Evolutionary conservation across 352 stramenopile species (phyloP), one percentile per base, ranked within the genome.

Genomic region (Globisporangium perplexum): DNA sequence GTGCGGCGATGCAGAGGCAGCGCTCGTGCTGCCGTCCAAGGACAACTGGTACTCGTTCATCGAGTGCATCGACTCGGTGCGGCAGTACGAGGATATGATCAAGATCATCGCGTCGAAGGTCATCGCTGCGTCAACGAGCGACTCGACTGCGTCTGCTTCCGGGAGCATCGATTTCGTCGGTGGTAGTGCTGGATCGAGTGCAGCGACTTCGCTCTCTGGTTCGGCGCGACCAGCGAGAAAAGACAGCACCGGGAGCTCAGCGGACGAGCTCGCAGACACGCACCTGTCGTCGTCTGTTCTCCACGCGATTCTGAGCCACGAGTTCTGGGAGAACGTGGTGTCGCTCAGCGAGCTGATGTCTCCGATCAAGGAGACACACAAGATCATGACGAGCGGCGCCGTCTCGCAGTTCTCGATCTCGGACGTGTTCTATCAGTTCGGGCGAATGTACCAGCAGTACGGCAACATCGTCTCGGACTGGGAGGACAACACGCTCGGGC

Each of bases 1-100:
- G 47, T 88, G 80, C 49, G 80, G 74, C 23, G 80, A 91, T 43
- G 47, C 62, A n/a, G 74, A 87, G 46, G 77, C 76, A 30, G 39
- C 62, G 7, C 59, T 91, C 10, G 65, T 77, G 42, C 56, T 74
- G n/a, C 77, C 80, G 2, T 61, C 58, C 36, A 65, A 58, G 7
- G 54, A 72, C 18, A 59, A 72, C 12, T 91, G 77, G 80, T 86
- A 88, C 47, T 88, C 80, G 8, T 91, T 91, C 39, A 86, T 91
- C 47, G 80, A 91, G 61, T 74, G 74, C 55, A 73, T 91, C 15
- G 77, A 91, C 62, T 91, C 76, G 5, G 72, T 89, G 53, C 75
- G 77, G 8, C 80, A 91, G 49, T 89, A 84, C 55, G 77, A 89
- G 63, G 80, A 91, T 39, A 84, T 88, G 77, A 86, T 91, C 61